phyloP scores from a whole-genome alignment of 805 yeast genomes.

The Candida verbasci region DNA sequence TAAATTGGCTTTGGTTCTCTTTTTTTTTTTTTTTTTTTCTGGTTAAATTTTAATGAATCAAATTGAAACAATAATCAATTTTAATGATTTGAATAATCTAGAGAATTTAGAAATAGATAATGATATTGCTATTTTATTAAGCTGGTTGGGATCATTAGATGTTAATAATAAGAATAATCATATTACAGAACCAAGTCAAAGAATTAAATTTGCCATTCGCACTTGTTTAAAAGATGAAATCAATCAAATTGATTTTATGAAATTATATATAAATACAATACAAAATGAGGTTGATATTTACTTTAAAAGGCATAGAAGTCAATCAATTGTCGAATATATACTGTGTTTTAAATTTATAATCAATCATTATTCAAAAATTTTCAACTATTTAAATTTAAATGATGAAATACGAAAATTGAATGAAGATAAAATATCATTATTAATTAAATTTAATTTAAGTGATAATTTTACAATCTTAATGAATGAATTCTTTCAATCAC shows the following conservation, averaged over 20 bases:
- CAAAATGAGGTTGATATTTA: slow-evolving; percentile 11
- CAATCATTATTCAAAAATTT: slow-evolving; percentile 19
- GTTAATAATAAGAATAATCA: too few species aligned
- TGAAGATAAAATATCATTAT: slow-evolving; percentile 24
- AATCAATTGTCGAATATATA: slow-evolving; percentile 14
- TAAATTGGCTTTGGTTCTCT: not conserved
- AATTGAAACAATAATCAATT: slow-evolving; percentile 13
- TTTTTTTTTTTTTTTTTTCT: not conserved
- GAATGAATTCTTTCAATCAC: slow-evolving; percentile 8
- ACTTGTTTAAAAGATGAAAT: slow-evolving; percentile 31
- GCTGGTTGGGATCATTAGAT: slow-evolving; percentile 18
- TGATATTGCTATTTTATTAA: slow-evolving; percentile 28
- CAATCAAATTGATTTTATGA: slow-evolving; percentile 29
- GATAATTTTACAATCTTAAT: slow-evolving; percentile 4
- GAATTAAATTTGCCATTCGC: slow-evolving; percentile 33
- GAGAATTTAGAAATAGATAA: slow-evolving; percentile 25
- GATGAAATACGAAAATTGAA: slow-evolving; percentile 18
- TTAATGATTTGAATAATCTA: slow-evolving; percentile 12
- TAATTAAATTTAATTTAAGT: slow-evolving; percentile 12
- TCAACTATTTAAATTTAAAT: slow-evolving; percentile 20
- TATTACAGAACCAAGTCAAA: slow-evolving; percentile 28
- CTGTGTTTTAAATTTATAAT: too few species aligned
- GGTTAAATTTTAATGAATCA: slow-evolving; percentile 5
- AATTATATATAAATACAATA: slow-evolving; percentile 30
- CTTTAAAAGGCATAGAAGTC: slow-evolving; percentile 10